phyloP scores from a whole-genome alignment of 768 basidiomycete species.

The Suillus plorans region DNA sequence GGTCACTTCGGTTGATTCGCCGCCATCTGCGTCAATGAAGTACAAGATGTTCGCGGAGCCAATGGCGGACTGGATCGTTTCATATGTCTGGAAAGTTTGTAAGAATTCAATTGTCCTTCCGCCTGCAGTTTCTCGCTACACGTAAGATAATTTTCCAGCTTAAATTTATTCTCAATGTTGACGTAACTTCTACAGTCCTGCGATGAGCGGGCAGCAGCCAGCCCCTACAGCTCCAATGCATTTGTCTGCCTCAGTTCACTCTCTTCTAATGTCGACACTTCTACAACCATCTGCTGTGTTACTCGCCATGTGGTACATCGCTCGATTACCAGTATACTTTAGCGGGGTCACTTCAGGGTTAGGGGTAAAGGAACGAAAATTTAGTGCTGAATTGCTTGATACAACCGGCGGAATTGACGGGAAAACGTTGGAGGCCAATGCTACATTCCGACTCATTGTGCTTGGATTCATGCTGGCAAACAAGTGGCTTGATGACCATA shows the following conservation, averaged over 20 bases:
- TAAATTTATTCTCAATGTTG: conserved; percentile 8
- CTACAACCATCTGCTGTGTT: conserved; percentile 81
- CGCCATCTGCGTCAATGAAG: conserved; percentile 40
- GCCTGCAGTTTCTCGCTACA: conserved; percentile 47
- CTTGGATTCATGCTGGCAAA: conserved; percentile 85
- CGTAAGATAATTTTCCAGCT: conserved; percentile 42
- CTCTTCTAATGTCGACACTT: conserved; percentile 73
- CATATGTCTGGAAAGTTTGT: conserved; percentile 81
- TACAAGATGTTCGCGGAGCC: conserved; percentile 79
- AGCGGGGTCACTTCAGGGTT: conserved; percentile 48
- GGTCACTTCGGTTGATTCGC: conserved; percentile 39
- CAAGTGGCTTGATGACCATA: conserved; percentile 88
- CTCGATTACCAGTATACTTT: conserved; percentile 70
- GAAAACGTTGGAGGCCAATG: conserved; percentile 53
- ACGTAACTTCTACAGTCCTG: conserved; percentile 19
- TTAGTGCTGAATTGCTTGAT: conserved; percentile 64
- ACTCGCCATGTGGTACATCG: conserved; percentile 81
- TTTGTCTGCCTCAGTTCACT: conserved; percentile 64
- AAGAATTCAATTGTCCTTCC: conserved; percentile 69
- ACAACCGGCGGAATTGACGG: conserved; percentile 38
- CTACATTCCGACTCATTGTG: conserved; percentile 72
- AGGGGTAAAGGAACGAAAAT: conserved; percentile 60
- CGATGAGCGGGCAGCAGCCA: conserved; percentile 30
- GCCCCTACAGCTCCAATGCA: conserved; percentile 39
- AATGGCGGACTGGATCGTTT: conserved; percentile 75